Evolutionary conservation across 129 eudicot species (phyloP).

Genomic region (Flaveria ramosissima): DNA sequence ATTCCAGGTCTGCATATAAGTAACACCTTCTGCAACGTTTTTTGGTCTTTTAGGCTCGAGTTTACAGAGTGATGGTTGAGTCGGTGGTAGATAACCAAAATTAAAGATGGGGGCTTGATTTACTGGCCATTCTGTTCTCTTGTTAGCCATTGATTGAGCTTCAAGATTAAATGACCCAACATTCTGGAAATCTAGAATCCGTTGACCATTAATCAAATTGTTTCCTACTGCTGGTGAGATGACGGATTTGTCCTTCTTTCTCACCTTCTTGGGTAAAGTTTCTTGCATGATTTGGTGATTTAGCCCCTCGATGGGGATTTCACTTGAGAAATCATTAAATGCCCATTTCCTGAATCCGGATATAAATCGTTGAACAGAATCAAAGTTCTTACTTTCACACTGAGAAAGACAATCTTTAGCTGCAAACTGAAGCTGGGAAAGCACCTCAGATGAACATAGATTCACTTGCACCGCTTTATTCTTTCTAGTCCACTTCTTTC

Average conservation of each 20-base stretch:
- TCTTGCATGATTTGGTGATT: constrained; percentile 21
- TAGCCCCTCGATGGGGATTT: constrained; percentile 7
- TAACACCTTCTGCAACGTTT: constrained; percentile 27
- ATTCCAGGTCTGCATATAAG: constrained; percentile 15
- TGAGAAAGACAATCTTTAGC: constrained; percentile 52
- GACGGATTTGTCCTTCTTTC: constrained; percentile 22
- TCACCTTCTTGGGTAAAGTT: constrained; percentile 39
- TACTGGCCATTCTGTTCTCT: constrained; percentile 24
- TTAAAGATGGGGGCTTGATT: constrained; percentile 8
- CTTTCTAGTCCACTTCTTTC: constrained; percentile 43
- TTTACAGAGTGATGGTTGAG: constrained; percentile 28
- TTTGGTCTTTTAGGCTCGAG: constrained; percentile 34
- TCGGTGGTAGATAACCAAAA: not conserved
- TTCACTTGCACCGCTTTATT: constrained; percentile 19
- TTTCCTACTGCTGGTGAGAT: constrained; percentile 13
- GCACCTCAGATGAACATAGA: constrained; percentile 48
- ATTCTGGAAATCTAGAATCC: constrained; percentile 29
- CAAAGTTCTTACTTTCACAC: constrained; percentile 38
- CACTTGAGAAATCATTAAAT: constrained; percentile 30
- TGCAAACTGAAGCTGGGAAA: constrained; percentile 43
- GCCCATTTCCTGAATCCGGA: constrained; percentile 45
- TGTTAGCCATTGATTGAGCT: constrained; percentile 27
- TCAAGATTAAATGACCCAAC: constrained; percentile 25
- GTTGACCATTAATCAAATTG: constrained; percentile 19
- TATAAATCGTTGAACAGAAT: constrained; percentile 35